Evolutionary conservation across 805 yeast species (phyloP).

Genomic region (Ogataea trehalophila): DNA sequence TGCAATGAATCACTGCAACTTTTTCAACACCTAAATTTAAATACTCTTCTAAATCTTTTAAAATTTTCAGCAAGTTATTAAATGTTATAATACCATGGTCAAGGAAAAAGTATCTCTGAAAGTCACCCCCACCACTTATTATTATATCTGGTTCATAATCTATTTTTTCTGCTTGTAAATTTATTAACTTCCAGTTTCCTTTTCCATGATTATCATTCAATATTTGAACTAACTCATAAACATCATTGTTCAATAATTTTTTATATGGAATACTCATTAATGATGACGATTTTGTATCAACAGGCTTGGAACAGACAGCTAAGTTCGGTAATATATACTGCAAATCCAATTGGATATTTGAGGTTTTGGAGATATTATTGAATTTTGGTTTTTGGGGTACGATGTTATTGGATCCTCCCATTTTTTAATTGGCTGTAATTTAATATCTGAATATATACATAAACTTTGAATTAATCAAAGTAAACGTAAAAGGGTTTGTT

Average conservation of each 20-base stretch:
- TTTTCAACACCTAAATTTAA: constrained; percentile 32
- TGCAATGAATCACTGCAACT: constrained; percentile 72
- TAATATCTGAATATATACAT: too few relatives aligned
- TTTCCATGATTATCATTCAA: constrained; percentile 42
- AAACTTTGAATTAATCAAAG: too few relatives aligned
- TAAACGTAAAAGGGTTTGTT: too few relatives aligned
- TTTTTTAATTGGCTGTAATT: too few relatives aligned
- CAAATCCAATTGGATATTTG: constrained; percentile 43
- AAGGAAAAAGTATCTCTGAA: constrained; percentile 51
- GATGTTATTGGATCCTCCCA: too few relatives aligned
- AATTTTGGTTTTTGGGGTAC: too few relatives aligned
- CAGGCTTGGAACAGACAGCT: constrained; percentile 74
- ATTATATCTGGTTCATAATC: constrained; percentile 30
- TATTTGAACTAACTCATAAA: constrained; percentile 45
- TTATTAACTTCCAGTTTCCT: constrained; percentile 66
- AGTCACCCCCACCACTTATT: constrained; percentile 34
- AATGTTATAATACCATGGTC: constrained; percentile 81
- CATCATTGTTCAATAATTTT: constrained; percentile 44
- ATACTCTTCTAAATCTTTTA: constrained; percentile 42
- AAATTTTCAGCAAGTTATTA: constrained; percentile 37
- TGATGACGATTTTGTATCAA: constrained; percentile 36
- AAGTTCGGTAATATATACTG: constrained; percentile 61
- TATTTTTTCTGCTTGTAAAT: constrained; percentile 56
- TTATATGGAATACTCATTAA: constrained; percentile 9
- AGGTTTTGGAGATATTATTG: too few relatives aligned